A percentile compares a stretch with the other conserved stretches of the same genome.
Evolutionary conservation across 2,329 filamentous ascomycete species (phyloP).

Genomic region (Fusarium sp.): DNA sequence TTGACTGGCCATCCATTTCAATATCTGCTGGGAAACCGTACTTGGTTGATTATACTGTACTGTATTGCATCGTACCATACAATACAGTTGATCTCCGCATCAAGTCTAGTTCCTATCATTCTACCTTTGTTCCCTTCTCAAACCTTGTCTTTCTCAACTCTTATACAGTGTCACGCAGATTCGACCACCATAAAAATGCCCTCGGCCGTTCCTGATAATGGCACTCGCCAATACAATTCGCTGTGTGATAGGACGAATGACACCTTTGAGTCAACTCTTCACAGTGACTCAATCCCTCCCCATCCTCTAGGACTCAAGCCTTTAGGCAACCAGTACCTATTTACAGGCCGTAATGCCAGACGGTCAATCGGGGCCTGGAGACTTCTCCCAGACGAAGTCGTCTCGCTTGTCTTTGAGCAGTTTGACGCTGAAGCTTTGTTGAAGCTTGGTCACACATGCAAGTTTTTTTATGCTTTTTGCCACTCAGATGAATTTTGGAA

Average conservation of each 20-base stretch:
- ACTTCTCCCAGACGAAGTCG: constrained; percentile 81
- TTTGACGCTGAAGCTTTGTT: constrained; percentile 74
- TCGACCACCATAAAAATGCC: constrained; percentile 35
- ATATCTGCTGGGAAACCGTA: constrained; percentile 5
- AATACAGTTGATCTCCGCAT: neutral
- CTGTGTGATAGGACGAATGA: constrained; percentile 42
- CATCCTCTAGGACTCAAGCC: constrained; percentile 91
- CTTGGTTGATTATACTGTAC: constrained; percentile 20
- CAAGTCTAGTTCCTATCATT: constrained; percentile 18
- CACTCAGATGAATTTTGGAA: constrained; percentile 92
- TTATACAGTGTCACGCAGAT: constrained; percentile 3
- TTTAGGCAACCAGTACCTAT: constrained; percentile 83
- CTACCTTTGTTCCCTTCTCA: neutral
- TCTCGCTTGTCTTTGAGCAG: constrained; percentile 80
- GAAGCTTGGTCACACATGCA: constrained; percentile 80
- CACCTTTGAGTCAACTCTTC: constrained; percentile 44
- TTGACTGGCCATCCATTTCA: constrained; percentile 5
- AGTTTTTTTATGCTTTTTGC: constrained; percentile 87
- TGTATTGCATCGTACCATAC: constrained; percentile 18
- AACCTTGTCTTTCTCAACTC: neutral
- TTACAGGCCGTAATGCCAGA: constrained; percentile 74
- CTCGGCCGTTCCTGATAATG: constrained; percentile 29
- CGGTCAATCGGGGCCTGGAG: constrained; percentile 73
- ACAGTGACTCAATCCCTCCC: constrained; percentile 69
- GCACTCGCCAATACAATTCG: constrained; percentile 25